These are phyloP conservation scores for Dendrostoma leiphaemia DNA, from an alignment of 2,329 filamentous ascomycete species.

Conservation along the genomic window DNA sequence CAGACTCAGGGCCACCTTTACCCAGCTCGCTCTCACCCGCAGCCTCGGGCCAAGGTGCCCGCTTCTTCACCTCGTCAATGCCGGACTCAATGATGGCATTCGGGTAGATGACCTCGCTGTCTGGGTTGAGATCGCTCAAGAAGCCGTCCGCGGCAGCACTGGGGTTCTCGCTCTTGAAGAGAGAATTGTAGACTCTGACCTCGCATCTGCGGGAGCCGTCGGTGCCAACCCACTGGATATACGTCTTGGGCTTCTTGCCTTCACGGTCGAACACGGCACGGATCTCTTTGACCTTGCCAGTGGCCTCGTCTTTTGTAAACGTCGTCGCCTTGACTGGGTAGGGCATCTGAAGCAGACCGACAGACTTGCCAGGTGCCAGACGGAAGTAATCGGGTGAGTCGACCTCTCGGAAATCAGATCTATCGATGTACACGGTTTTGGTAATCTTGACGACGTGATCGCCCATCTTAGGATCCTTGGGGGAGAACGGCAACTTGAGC, in stretches of 20 bases:
- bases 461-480: slow-evolving; percentile 31
- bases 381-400: slow-evolving; percentile 69
- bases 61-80: slow-evolving; percentile 70
- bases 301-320: slow-evolving; percentile 59
- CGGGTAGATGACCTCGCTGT: slow-evolving; percentile 77
- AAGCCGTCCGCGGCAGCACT: slow-evolving; percentile 76
- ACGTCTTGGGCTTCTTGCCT: slow-evolving; percentile 38
- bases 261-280: slow-evolving; percentile 19
- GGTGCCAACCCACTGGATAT: slow-evolving; percentile 61
- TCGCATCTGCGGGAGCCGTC: slow-evolving; percentile 19
- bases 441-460: slow-evolving; percentile 48
- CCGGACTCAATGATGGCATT: slow-evolving; percentile 80
- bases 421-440: slow-evolving; percentile 67
- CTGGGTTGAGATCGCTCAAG: slow-evolving; percentile 78
- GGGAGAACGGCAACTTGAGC: slow-evolving; percentile 66
- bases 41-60: slow-evolving; percentile 80
- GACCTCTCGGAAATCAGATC: slow-evolving; percentile 66
- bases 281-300: slow-evolving; percentile 36
- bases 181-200: slow-evolving; percentile 17
- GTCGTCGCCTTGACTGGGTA: slow-evolving; percentile 62
- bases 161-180: slow-evolving; percentile 72
- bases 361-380: slow-evolving; percentile 64
- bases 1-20: slow-evolving; percentile 65
- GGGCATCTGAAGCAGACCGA: slow-evolving; percentile 64
- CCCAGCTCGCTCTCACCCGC: slow-evolving; percentile 66